phyloP scores from a whole-genome alignment of 179 eudicot species.

The Heliamphora pulchella region DNA sequence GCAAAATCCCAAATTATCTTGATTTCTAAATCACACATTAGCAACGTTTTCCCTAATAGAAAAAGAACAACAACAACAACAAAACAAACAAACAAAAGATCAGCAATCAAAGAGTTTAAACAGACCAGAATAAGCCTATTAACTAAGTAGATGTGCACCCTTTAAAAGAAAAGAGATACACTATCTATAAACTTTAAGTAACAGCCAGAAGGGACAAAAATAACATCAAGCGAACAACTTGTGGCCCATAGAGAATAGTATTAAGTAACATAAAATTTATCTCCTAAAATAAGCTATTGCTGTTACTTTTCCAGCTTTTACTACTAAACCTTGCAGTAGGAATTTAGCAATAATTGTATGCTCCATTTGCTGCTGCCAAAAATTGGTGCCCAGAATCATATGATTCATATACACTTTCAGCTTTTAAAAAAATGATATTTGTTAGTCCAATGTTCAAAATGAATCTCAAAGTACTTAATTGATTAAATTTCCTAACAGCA shows the following conservation, averaged over 20 bases:
- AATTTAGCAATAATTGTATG: background rate
- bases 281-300: background rate
- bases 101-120: background rate
- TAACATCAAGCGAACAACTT: background rate
- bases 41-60: too few species aligned
- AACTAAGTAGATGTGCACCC: background rate
- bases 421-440: background rate
- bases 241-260: background rate
- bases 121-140: background rate
- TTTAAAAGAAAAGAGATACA: background rate
- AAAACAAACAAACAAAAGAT: too few species aligned
- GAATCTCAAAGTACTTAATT: background rate
- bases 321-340: background rate
- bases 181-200: background rate
- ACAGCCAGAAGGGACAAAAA: constrained; percentile 6
- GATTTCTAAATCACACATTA: background rate
- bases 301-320: background rate
- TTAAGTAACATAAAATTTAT: background rate
- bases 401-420: background rate
- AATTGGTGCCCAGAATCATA: background rate
- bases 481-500: background rate
- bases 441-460: background rate
- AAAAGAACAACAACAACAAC: too few species aligned
- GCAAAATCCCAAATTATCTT: constrained; percentile 4
- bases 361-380: background rate